Evolutionary conservation across 2,329 filamentous ascomycete species (phyloP), one percentile per base, ranked within the genome.

Genomic region (Sphaerulina musiva): DNA sequence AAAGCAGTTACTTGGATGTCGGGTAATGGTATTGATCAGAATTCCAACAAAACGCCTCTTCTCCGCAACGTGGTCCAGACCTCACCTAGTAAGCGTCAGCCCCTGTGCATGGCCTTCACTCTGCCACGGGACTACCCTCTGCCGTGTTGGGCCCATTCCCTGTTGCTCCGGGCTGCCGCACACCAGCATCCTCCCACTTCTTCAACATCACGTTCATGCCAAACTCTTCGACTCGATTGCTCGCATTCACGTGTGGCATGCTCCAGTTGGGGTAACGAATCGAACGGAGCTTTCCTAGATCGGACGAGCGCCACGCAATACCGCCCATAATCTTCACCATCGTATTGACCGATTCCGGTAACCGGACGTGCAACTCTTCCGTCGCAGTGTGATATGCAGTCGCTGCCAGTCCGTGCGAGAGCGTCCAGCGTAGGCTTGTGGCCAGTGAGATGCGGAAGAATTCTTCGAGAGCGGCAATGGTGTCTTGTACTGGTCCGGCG

Each of bases 211-310:
- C 38, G 6, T 44, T 44, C 51, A 53, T 53, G 10, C 51, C 36
- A 17, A 34, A 48, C 9, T 53, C 45, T 38, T 53, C 51, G 14
- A 48, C 51, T 1, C 32, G 41, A 23, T 48, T 47, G 6, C 34
- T 36, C 9, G 40, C 17, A 7, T 39, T 23, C 4, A 53, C 44
- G 9, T 48, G 38, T 4, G 51, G 44, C 51, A 53, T 42, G 8
- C 51, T 53, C 51, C 51, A 48, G n/a, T 53, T 53, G 11, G 51
- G 51, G 20, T 53, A 53, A 7, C 31, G 41, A 3, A 38, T 42
- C 3, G 44, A 29, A 11, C 39, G 26, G 8, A 53, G 20, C 12
- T 48, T 44, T n/a, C 42, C 32, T 8, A 48, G 14, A 38, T 53
- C 51, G 12, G 51, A 46, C 11, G 23, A 38, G 42, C 46, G 51